Evolutionary conservation across 164 flowering plant species (phyloP).

Genomic region (Buxus sempervirens): DNA sequence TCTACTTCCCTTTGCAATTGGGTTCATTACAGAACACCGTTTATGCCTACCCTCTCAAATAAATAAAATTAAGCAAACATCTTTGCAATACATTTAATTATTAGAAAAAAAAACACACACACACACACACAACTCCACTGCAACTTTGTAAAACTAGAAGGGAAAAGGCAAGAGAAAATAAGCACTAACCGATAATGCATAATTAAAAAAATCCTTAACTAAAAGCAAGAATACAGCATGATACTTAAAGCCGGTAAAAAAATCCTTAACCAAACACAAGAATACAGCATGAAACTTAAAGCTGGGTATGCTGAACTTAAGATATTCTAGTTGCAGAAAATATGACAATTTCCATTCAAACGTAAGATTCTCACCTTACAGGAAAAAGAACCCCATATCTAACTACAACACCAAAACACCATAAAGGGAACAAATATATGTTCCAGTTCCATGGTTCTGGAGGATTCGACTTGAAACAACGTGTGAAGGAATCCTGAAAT

Average conservation of each 20-base stretch:
- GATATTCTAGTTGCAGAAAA: background rate
- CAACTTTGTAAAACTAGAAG: background rate
- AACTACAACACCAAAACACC: conserved; percentile 84
- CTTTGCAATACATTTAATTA: too few relatives aligned
- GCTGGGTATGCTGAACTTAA: background rate
- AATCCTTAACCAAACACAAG: background rate
- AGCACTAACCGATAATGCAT: background rate
- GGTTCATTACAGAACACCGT: too few relatives aligned
- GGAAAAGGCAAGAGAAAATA: background rate
- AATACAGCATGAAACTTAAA: background rate
- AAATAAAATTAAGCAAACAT: background rate
- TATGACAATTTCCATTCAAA: background rate
- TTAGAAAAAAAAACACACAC: too few relatives aligned
- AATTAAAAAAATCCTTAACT: background rate
- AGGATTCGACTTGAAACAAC: conserved; percentile 98
- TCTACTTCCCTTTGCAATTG: too few relatives aligned
- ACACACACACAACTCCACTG: background rate
- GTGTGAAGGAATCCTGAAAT: conserved; percentile 87
- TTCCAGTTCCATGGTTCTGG: conserved; percentile 99
- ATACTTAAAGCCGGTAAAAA: background rate
- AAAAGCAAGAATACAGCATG: background rate
- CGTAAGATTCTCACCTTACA: conserved; percentile 39
- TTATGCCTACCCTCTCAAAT: background rate
- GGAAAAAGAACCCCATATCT: conserved; percentile 83
- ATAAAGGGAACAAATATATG: conserved; percentile 81